These are phyloP conservation scores for Eutrema heterophyllum DNA, from an alignment of 345 rosid genomes.

Conservation along the genomic window DNA sequence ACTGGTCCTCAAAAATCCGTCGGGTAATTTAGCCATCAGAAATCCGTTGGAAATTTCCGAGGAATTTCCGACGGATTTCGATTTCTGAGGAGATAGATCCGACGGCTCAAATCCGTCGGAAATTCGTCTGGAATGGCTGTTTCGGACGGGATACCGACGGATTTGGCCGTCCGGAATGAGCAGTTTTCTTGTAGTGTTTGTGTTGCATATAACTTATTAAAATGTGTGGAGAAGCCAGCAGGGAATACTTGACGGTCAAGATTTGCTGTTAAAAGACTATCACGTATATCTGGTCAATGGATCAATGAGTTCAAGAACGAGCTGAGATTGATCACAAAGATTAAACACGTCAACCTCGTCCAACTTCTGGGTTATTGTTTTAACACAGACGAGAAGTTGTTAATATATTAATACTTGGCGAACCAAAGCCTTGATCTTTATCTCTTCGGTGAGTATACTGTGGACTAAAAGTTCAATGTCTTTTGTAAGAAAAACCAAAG, in stretches of 20 bases:
- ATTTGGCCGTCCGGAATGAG: no score
- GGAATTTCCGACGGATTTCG: no score
- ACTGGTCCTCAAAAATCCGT: no score
- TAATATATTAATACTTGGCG: conserved; percentile 70
- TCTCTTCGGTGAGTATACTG: conserved; percentile 53
- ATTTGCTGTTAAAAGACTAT: conserved; percentile 70
- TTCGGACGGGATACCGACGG: no score
- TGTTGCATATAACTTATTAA: no score
- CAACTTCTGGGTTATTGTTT: conserved; percentile 51
- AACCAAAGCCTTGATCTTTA: conserved; percentile 53
- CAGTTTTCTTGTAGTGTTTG: no score
- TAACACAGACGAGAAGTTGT: conserved; percentile 52
- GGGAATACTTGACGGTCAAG: conserved; percentile 51
- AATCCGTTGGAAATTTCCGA: no score
- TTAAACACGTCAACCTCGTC: conserved; percentile 64
- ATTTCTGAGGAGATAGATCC: no score
- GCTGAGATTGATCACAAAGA: conserved; percentile 57
- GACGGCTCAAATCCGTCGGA: no score
- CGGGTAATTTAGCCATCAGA: no score
- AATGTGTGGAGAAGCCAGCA: conserved; percentile 14
- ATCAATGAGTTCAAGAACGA: conserved; percentile 66
- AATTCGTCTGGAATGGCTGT: no score
- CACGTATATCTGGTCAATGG: conserved; percentile 55
- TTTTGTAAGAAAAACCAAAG: conserved; percentile 41
- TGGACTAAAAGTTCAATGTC: no score